Base-by-base conservation (phyloP, 345 rosid species). In the Clausena lansium region DNA sequence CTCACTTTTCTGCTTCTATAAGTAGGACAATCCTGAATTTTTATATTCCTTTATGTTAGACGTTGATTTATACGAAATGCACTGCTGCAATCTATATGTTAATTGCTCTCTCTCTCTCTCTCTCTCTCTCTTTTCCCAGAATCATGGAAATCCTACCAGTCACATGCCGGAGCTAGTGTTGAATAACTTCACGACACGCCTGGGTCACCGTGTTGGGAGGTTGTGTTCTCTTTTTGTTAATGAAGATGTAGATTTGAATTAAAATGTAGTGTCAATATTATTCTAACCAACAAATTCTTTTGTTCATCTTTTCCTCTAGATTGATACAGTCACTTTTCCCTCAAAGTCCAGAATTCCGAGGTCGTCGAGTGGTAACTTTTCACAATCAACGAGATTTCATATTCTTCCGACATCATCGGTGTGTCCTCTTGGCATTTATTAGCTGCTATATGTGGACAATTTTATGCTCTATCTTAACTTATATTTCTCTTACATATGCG, bases 341-440 rank as follows among this genome's bases (percentile, higher is more conserved):
- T 1, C 99, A 88, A 79, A 88, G 86, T 70, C 97, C 97, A 33
- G 83, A 94, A 76, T 93, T 94, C 76, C 93, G 86, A 20, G 98
- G 98, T 74, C 89, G 98, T 13, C 86, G 98, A 80, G 98, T 97
- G 84, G 96, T 89, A 22, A 97, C 99, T 17, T 94, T 97, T 58
- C 98, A 97, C 83, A 97, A 97, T 85, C 98, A 97, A 84, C 89
- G 98, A 1, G 99, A 97, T 83, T 94, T 91, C 67, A 89, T 97
- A 77, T 93, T 97, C 81, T 94, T 97, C 81, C 84, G 99, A 55
- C 99, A 97, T 82, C 99, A 94, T 75, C 84, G 99, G 98, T 96
- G 71, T 32, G 86, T 76, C 13, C 59, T 71, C 27, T 11, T 25
- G 28, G 30, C 72, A 39, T 58, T 78, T 13, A 57, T 41, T 50